Conservation (phyloP, 1,284 basidiomycete genomes). For the Ustilago lituana region DNA sequence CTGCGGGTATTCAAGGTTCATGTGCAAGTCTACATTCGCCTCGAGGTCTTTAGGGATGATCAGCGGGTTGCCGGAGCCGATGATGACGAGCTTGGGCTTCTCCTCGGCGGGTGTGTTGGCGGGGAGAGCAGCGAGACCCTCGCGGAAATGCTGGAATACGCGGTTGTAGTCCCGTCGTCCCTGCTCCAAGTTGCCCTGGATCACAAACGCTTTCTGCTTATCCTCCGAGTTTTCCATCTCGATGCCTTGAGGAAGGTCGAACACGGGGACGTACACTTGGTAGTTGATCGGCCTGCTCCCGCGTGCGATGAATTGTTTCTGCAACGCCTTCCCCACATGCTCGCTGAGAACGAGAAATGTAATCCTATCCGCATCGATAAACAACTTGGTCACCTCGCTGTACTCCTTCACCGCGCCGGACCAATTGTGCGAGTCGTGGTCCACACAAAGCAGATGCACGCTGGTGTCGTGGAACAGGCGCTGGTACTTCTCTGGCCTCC, state of each 20-base stretch:
- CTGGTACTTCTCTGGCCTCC: not conserved
- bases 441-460: constrained; percentile 4
- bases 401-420: constrained; percentile 1
- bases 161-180: constrained; percentile 1
- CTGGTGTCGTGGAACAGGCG: constrained; percentile 4
- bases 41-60: not conserved
- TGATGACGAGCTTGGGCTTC: constrained; percentile 6
- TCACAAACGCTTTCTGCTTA: constrained; percentile 7
- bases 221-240: not conserved
- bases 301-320: not conserved
- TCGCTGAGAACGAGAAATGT: constrained; percentile 14
- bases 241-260: constrained; percentile 4
- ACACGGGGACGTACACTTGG: constrained; percentile 4
- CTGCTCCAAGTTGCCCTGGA: constrained; percentile 4
- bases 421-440: not conserved
- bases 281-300: constrained; percentile 6
- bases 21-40: constrained; percentile 4
- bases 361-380: constrained; percentile 7
- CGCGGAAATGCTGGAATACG: constrained; percentile 4
- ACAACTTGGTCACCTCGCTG: not conserved
- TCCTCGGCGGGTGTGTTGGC: not conserved
- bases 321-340: constrained; percentile 6
- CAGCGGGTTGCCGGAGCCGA: constrained; percentile 5
- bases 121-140: constrained; percentile 1
- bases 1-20: constrained; percentile 12